Base-by-base conservation (phyloP, 1,139 yeast genomes). In the Candida sanyaensis region DNA sequence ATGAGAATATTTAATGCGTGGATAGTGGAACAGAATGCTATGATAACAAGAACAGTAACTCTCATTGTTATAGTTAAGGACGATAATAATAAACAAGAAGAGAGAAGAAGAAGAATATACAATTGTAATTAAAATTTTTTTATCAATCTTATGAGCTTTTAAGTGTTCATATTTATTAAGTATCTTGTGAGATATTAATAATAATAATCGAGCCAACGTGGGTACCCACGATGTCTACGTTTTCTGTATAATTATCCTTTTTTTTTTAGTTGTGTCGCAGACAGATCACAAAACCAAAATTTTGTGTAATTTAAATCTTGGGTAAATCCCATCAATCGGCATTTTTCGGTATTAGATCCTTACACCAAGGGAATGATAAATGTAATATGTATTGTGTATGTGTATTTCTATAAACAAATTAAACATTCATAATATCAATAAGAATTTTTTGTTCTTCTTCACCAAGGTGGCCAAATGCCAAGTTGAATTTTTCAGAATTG, bases 1-100 rank as follows among this genome's bases (percentile, higher is more conserved):
- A 72, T 47, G 17, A 71, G 51, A 27, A 72, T 67, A 45, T 71
- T 68, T 44, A 71, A 59, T 4, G 50, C 40, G 12, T 34, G 23
- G 24, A 46, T 37, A 6, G 44, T 27, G 29, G 50, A 30, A 24
- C 38, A 23, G 7, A 48, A 32, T n/a, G 44, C 9, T 10, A 27
- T 4, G 6, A 23, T 24, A 26, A 17, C 33, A 17, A 37, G n/a
- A 28, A 26, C 24, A 17, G 40, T 13, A 13, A 38, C 3, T 44
- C 27, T 34, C 37, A 34, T 34, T 2, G 17, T 32, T 12, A 6
- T 11, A 11, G 11, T 30, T 11, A n/a, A 30, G 12, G 24, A 23
- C 5, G 21, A 33, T 13, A 17, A 33, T 13, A 23, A 33, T 10
- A 12, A 12, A 7, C 3, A 10, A 3, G n/a, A 12, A 4, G 34